A percentile compares a stretch with the other conserved stretches of the same genome.
These are phyloP conservation scores for Nakaseomyces nivariensis DNA, from an alignment of 1,139 yeast species.

Conservation along the genomic window DNA sequence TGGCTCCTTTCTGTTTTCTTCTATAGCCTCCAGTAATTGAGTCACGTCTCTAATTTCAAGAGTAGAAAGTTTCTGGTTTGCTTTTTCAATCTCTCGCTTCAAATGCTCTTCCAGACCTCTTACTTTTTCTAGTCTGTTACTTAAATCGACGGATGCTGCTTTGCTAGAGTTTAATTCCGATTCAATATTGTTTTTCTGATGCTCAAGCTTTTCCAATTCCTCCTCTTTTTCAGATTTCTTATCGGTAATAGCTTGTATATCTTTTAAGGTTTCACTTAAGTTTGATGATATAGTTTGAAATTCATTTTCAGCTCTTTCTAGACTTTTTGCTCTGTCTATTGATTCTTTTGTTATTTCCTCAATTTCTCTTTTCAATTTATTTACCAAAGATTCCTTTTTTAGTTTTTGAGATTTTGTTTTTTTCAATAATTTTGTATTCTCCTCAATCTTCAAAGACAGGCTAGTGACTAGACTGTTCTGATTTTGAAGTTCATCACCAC, in stretches of 20 bases:
- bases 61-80: conserved; percentile 33
- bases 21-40: conserved; percentile 10
- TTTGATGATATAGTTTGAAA: conserved; percentile 32
- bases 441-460: background rate
- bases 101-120: conserved; percentile 37
- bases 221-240: conserved; percentile 22
- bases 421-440: conserved; percentile 37
- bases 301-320: conserved; percentile 28
- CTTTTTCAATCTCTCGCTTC: conserved; percentile 32
- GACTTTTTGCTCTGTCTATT: conserved; percentile 38
- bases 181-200: conserved; percentile 38
- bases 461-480: conserved; percentile 64
- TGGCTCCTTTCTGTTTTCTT: conserved; percentile 2
- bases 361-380: conserved; percentile 60
- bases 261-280: conserved; percentile 21
- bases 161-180: conserved; percentile 21
- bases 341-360: conserved; percentile 53
- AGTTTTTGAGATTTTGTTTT: conserved; percentile 28
- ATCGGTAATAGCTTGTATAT: conserved; percentile 9
- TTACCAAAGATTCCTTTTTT: conserved; percentile 40
- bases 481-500: conserved; percentile 76
- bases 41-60: conserved; percentile 45
- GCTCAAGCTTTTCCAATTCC: conserved; percentile 31
- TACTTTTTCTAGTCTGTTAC: conserved; percentile 54
- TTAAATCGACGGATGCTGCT: conserved; percentile 62